Evolutionary conservation across 768 basidiomycete species (phyloP).

Genomic region (Psilocybe cubensis): DNA sequence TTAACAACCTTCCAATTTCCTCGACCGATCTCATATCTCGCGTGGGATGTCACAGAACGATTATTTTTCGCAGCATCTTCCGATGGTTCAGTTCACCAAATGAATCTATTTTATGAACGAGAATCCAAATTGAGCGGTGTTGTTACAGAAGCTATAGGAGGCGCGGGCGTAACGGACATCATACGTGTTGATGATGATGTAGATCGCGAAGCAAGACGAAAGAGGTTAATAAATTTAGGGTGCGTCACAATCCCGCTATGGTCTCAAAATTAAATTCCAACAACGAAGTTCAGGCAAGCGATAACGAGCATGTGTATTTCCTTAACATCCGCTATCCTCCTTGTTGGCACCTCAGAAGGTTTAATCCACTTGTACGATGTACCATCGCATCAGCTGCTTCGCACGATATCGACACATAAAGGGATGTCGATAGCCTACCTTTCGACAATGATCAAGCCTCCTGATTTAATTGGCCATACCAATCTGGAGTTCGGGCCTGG

Average conservation of each 20-base stretch:
- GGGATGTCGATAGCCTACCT: slow-evolving; percentile 73
- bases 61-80: slow-evolving; percentile 85
- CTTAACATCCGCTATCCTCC: slow-evolving; percentile 71
- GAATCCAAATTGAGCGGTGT: slow-evolving; percentile 55
- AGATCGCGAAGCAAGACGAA: slow-evolving; percentile 46
- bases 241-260: slow-evolving; percentile 35
- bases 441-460: slow-evolving; percentile 80
- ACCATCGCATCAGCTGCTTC: slow-evolving; percentile 87
- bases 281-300: slow-evolving; percentile 54
- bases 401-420: slow-evolving; percentile 76
- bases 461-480: slow-evolving; percentile 84
- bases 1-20: slow-evolving; percentile 91
- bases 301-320: slow-evolving; percentile 80
- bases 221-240: slow-evolving; percentile 74
- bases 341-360: slow-evolving; percentile 81
- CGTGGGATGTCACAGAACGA: slow-evolving; percentile 86
- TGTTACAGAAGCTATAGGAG: slow-evolving; percentile 72
- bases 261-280: slow-evolving; percentile 4
- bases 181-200: slow-evolving; percentile 68
- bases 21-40: slow-evolving; percentile 66
- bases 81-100: slow-evolving; percentile 77
- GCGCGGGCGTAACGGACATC: slow-evolving; percentile 70
- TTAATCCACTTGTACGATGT: slow-evolving; percentile 83
- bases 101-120: slow-evolving; percentile 74
- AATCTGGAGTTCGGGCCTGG: slow-evolving; percentile 52